These are phyloP conservation scores for Sanguinoderma infundibulare DNA, from an alignment of 1,284 basidiomycete genomes.

Conservation along the genomic window DNA sequence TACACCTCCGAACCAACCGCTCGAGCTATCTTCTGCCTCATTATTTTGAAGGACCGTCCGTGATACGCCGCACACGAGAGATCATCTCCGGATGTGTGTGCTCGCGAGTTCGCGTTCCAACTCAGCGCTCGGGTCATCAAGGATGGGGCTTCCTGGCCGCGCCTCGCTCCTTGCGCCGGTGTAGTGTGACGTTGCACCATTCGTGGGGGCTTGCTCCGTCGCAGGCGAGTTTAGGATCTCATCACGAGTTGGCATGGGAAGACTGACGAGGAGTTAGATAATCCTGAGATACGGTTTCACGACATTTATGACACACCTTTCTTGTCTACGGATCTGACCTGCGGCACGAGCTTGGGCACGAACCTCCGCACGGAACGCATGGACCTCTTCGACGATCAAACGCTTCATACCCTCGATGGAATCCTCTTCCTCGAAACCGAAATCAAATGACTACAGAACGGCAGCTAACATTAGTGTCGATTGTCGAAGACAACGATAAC, in stretches of 20 bases:
- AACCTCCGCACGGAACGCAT: constrained; percentile 86
- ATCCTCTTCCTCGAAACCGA: constrained; percentile 97
- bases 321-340: constrained; percentile 72
- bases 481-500: too few species aligned
- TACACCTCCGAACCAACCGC: neutral
- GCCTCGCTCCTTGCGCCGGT: constrained; percentile 39
- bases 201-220: constrained; percentile 64
- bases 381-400: constrained; percentile 94
- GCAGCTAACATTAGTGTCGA: neutral
- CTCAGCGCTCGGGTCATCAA: constrained; percentile 87
- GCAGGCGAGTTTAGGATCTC: constrained; percentile 81
- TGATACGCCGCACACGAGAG: too few species aligned
- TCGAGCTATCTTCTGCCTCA: neutral
- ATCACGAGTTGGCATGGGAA: constrained; percentile 78
- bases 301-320: constrained; percentile 66
- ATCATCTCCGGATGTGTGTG: constrained; percentile 45
- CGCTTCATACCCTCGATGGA: constrained; percentile 97
- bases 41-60: neutral
- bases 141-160: constrained; percentile 61
- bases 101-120: constrained; percentile 84
- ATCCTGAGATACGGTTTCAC: neutral
- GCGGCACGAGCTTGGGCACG: constrained; percentile 75
- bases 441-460: constrained; percentile 83
- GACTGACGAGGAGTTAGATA: constrained; percentile 40
- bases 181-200: constrained; percentile 73